These are phyloP conservation scores for Fusarium sp. DNA, from an alignment of 2,329 filamentous ascomycete species.

Conservation along the genomic window DNA sequence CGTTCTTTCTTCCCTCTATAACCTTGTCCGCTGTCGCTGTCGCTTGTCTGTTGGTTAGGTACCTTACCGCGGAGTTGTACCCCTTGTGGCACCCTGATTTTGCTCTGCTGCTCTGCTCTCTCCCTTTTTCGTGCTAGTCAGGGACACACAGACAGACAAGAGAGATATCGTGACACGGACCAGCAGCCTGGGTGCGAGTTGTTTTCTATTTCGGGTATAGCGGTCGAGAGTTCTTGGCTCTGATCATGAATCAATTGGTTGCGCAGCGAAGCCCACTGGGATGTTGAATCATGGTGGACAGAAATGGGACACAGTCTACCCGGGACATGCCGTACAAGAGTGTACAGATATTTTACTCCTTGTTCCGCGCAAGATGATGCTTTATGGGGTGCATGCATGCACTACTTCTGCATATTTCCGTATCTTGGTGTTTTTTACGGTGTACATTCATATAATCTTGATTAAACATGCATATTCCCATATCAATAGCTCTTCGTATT, in stretches of 20 bases:
- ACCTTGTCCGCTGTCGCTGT: neutral
- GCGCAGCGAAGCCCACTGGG: neutral
- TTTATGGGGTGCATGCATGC: neutral
- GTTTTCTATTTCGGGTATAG: constrained; percentile 22
- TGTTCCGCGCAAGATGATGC: neutral
- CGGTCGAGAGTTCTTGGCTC: constrained; percentile 7
- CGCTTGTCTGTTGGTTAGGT: neutral
- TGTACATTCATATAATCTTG: neutral
- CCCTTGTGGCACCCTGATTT: neutral
- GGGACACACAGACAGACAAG: constrained; percentile 4
- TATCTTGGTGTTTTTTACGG: neutral
- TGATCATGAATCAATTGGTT: neutral
- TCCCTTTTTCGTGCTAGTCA: constrained; percentile 22
- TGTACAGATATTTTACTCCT: neutral
- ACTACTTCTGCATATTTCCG: neutral
- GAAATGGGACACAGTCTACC: neutral
- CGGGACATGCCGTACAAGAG: neutral
- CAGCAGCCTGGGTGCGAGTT: neutral
- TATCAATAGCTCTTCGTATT: constrained; percentile 17
- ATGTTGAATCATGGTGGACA: neutral
- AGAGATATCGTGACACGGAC: neutral
- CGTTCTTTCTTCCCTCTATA: neutral
- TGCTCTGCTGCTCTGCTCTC: too few species aligned
- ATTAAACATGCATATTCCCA: neutral
- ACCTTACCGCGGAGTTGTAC: neutral